phyloP scores from a whole-genome alignment of 2,329 filamentous ascomycete species.

The Truncatella angustata region DNA sequence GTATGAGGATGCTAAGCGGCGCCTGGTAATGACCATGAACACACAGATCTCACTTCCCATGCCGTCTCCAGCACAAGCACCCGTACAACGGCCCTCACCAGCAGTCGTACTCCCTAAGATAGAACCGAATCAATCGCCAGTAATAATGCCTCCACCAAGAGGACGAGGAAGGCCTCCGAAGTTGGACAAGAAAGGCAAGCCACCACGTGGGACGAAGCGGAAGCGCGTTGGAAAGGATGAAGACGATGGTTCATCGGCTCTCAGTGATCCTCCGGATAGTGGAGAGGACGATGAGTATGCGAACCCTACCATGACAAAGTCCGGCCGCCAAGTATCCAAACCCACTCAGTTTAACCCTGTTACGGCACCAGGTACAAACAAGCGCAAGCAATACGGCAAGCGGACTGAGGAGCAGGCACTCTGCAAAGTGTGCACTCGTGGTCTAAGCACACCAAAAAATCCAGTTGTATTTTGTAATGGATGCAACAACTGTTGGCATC shows the following conservation, averaged over 20 bases:
- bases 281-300: slow-evolving; percentile 28
- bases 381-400: slow-evolving; percentile 50
- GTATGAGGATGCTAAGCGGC: slow-evolving; percentile 37
- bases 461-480: slow-evolving; percentile 84
- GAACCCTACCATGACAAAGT: slow-evolving; percentile 68
- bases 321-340: slow-evolving; percentile 69
- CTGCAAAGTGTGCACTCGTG: slow-evolving; percentile 71
- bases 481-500: slow-evolving; percentile 78
- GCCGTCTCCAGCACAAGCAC: slow-evolving; percentile 18
- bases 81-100: slow-evolving; percentile 11
- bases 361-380: slow-evolving; percentile 34
- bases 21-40: slow-evolving; percentile 39
- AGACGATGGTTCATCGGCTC: slow-evolving; percentile 21
- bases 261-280: slow-evolving; percentile 27
- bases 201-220: slow-evolving; percentile 27
- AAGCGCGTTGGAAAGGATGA: slow-evolving; percentile 30
- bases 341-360: slow-evolving; percentile 62
- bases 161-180: slow-evolving; percentile 15
- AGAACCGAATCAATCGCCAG: not conserved
- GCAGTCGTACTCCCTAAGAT: not conserved
- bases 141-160: slow-evolving; percentile 6
- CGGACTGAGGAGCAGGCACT: slow-evolving; percentile 59
- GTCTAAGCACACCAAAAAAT: slow-evolving; percentile 70
- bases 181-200: slow-evolving; percentile 15
- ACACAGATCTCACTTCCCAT: slow-evolving; percentile 37